Percentiles rank a stretch among this genome's conserved stretches.
These are phyloP conservation scores for Dioszegia crocea DNA, from an alignment of 768 basidiomycete genomes.

Conservation along the genomic window DNA sequence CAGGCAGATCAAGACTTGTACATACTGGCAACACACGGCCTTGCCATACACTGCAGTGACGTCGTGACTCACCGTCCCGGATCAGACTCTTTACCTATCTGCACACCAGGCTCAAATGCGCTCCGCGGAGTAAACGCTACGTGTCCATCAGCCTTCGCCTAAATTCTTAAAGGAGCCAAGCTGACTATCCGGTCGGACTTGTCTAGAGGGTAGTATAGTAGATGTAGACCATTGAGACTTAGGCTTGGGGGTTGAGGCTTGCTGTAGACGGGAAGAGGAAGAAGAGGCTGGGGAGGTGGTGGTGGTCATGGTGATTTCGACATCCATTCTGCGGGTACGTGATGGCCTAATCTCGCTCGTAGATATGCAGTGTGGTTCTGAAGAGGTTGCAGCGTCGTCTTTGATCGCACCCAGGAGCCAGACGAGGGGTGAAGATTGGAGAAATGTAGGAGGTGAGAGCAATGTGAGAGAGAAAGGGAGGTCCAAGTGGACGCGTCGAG, in stretches of 20 bases:
- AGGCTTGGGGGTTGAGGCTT: neutral
- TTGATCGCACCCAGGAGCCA: too few relatives aligned
- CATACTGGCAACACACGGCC: too few relatives aligned
- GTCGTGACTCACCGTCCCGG: constrained; percentile 22
- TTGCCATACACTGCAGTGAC: too few relatives aligned
- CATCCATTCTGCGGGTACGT: neutral
- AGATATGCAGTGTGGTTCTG: too few relatives aligned
- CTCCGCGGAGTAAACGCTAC: neutral
- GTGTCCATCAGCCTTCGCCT: neutral
- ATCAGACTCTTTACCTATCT: constrained; percentile 27
- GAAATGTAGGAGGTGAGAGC: too few relatives aligned
- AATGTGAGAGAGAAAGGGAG: too few relatives aligned
- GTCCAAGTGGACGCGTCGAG: too few relatives aligned
- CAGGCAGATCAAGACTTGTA: too few relatives aligned
- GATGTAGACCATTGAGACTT: neutral
- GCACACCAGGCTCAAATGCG: neutral
- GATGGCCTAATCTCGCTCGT: too few relatives aligned
- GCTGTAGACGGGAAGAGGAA: neutral
- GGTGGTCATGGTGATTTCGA: neutral
- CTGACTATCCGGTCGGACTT: neutral
- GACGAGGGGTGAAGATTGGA: too few relatives aligned
- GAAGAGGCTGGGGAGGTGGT: neutral
- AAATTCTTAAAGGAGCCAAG: neutral
- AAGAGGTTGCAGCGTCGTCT: too few relatives aligned
- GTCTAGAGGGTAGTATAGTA: neutral